Conservation (phyloP, 169 alveolate genomes). For the Eimeria necatrix region DNA sequence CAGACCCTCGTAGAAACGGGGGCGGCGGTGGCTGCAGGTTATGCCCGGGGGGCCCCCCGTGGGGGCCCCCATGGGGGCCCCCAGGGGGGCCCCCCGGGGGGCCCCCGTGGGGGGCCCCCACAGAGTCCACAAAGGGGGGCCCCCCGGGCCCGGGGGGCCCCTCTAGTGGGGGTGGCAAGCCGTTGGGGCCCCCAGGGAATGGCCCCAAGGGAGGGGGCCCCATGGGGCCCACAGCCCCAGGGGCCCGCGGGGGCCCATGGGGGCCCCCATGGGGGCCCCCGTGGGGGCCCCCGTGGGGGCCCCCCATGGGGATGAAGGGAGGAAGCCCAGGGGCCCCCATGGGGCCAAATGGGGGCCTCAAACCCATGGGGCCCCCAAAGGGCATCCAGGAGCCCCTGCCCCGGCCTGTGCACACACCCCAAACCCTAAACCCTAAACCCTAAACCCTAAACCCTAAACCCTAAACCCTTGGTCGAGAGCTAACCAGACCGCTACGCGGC, state of each 20-base stretch:
- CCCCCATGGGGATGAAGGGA: conserved; percentile 35
- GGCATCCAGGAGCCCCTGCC: conserved; percentile 39
- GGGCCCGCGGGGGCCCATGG: not conserved
- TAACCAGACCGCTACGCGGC: not conserved
- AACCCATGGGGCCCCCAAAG: conserved; percentile 42
- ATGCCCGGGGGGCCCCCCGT: conserved; percentile 32
- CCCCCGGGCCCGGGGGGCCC: conserved; percentile 11
- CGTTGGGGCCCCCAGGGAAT: too few species aligned
- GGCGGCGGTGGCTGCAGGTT: conserved; percentile 44
- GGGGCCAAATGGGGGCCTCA: conserved; percentile 26
- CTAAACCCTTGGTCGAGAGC: not conserved
- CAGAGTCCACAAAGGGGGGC: conserved; percentile 35
- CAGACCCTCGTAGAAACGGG: not conserved
- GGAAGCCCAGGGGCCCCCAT: conserved; percentile 38
- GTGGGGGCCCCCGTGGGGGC: conserved; percentile 20
- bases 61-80: conserved; percentile 18
- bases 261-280: conserved; percentile 4
- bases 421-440: conserved; percentile 19
- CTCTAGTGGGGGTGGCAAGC: not conserved
- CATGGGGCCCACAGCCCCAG: not conserved
- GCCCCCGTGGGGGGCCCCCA: conserved; percentile 30
- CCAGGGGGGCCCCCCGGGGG: conserved; percentile 1
- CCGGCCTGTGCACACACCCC: conserved; percentile 21
- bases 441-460: conserved; percentile 17
- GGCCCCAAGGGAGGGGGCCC: conserved; percentile 20